Percentiles rank a stretch among this genome's conserved stretches.
phyloP scores from a whole-genome alignment of 805 yeast genomes.

The Saccharomycopsis microspora region DNA sequence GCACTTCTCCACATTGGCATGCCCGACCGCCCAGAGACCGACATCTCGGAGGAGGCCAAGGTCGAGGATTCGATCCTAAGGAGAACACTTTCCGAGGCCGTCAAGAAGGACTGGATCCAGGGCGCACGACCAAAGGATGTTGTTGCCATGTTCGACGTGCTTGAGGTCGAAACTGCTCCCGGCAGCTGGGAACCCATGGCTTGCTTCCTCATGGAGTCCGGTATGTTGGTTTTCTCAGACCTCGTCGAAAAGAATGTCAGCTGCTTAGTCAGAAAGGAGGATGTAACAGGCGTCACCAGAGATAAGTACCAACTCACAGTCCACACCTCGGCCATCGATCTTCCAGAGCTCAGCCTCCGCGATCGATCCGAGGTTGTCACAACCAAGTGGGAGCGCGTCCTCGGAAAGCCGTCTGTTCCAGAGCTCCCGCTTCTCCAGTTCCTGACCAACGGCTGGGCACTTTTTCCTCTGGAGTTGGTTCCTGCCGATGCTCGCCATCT shows the following conservation, averaged over 20 bases:
- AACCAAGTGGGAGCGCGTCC: not conserved
- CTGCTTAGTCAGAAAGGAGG: slow-evolving; percentile 21
- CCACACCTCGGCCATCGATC: slow-evolving; percentile 9
- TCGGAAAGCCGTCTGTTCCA: not conserved
- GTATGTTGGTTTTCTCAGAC: slow-evolving; percentile 16
- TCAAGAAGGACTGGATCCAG: no score
- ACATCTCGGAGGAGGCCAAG: no score
- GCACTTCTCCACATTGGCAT: no score
- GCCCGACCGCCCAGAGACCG: no score
- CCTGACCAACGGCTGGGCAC: slow-evolving; percentile 39
- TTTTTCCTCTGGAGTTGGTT: slow-evolving; percentile 24
- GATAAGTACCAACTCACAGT: slow-evolving; percentile 32
- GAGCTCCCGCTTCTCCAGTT: slow-evolving; percentile 31
- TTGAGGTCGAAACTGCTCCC: no score
- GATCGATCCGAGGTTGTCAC: not conserved
- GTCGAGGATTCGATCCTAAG: no score
- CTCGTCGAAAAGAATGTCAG: slow-evolving; percentile 34
- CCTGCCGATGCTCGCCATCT: slow-evolving; percentile 31
- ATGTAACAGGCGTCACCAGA: slow-evolving; percentile 15
- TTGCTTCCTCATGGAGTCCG: no score
- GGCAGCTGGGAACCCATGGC: no score
- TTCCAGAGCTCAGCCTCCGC: not conserved
- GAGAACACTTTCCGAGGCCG: no score
- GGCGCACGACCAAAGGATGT: no score
- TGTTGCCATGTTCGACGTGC: no score